Evolutionary conservation across 768 basidiomycete species (phyloP), one percentile per base, ranked within the genome.

Genomic region (Cyclocybe cylindracea): DNA sequence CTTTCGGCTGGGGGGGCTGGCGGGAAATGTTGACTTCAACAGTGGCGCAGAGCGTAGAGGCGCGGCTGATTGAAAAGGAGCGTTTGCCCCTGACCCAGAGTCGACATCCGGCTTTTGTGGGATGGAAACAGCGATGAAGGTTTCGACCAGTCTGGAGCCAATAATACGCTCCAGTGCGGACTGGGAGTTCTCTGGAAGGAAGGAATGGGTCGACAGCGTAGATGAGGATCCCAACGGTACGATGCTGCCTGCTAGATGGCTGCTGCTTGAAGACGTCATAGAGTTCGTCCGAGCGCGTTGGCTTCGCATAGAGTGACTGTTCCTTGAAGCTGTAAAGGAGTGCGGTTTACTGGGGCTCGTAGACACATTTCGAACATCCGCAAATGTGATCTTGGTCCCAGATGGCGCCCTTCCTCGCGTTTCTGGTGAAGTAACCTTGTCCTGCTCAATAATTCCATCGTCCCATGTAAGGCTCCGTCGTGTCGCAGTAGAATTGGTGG

Each of bases 111-210:
- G 49, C 7, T 43, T 18, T 19, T 64, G 55, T 6, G 68, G 72
- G 16, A 85, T 68, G 32, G 74, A 72, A 39, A 91, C 66, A 10
- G 83, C 78, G 48, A 92, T 68, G 59, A 90, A 89, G 0, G 90
- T 89, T 67, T 91, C 88, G 18, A 92, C 84, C 31, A 93, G 72
- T 43, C 90, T 82, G 33, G 89, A 85, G 48, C 73, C 71, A 9
- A 93, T 76, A 10, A 91, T 79, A 58, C 77, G 86, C 71, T 92
- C 89, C 40, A 92, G 71, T 7, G 75, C 78, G 29, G 69, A 69
- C 62, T 92, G 90, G 4, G 89, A 87, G 53, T 86, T 78, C 59
- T 85, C 84, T 11, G 76, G 76, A 48, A 80, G 69, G 42, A 80
- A 43, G 35, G 63, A 58, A 39, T 63, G 57, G 18, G 53, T 54